A percentile compares a stretch with the other conserved stretches of the same genome.
Conservation (phyloP, 306 rosid genomes). For the Prunus mongolica region DNA sequence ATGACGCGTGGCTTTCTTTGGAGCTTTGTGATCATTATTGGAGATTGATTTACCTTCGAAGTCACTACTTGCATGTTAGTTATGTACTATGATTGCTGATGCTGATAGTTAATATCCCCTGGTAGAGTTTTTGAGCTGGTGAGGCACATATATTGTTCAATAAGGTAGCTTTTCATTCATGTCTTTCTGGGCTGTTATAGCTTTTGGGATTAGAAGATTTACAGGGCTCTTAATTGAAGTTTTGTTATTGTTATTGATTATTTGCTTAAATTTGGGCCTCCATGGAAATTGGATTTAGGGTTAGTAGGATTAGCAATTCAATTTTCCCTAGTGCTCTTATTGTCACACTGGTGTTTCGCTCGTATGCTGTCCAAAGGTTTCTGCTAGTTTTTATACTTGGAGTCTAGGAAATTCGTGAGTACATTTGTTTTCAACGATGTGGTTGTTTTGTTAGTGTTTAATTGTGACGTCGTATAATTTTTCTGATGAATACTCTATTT, state of each 20-base stretch:
- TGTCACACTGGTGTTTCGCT: not conserved
- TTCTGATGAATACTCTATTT: not conserved
- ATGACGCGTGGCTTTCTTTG: too few relatives aligned
- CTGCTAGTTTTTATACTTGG: not conserved
- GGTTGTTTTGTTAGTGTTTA: not conserved
- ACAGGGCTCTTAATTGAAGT: not conserved
- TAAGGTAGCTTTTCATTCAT: not conserved
- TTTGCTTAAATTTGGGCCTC: not conserved
- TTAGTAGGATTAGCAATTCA: not conserved
- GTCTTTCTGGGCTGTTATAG: not conserved
- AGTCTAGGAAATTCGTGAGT: not conserved
- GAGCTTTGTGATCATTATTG: not conserved
- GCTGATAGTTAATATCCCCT: not conserved
- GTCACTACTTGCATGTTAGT: not conserved
- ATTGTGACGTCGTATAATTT: not conserved
- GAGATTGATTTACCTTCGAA: not conserved
- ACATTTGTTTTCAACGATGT: not conserved
- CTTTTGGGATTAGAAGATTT: not conserved
- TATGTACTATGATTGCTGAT: not conserved
- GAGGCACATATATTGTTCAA: not conserved
- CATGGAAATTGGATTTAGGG: not conserved
- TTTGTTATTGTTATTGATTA: not conserved
- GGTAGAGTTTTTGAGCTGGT: not conserved
- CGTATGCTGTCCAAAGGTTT: not conserved
- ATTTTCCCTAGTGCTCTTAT: not conserved